Percentiles rank a stretch among this genome's conserved stretches.
Evolutionary conservation across 2,329 filamentous ascomycete species (phyloP).

Genomic region (Gremmenia infestans): DNA sequence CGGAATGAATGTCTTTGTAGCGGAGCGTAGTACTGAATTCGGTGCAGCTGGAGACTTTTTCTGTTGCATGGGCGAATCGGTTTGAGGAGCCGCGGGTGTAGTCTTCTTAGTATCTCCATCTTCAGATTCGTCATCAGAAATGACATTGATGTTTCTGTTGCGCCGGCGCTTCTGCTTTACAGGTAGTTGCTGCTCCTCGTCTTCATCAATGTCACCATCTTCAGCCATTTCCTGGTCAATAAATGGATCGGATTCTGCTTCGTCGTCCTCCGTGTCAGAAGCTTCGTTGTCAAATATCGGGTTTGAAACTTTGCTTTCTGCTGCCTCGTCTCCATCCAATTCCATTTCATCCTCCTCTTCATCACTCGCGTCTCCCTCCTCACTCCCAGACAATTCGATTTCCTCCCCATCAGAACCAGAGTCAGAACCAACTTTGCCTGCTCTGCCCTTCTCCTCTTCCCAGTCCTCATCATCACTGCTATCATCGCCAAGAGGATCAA

Average conservation of each 20-base stretch:
- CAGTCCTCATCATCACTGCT: slow-evolving; percentile 54
- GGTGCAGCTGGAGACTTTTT: slow-evolving; percentile 47
- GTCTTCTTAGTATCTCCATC: slow-evolving; percentile 32
- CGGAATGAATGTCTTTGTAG: slow-evolving; percentile 65
- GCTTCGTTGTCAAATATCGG: slow-evolving; percentile 30
- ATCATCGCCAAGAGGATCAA: slow-evolving; percentile 42
- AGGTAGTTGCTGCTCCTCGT: slow-evolving; percentile 25
- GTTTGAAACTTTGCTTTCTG: slow-evolving; percentile 28
- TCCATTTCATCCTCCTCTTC: slow-evolving; percentile 20
- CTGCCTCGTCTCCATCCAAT: slow-evolving; percentile 41
- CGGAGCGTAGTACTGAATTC: slow-evolving; percentile 62
- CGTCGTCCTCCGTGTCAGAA: slow-evolving; percentile 37
- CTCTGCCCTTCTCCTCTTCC: slow-evolving; percentile 40
- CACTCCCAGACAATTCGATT: slow-evolving; percentile 30
- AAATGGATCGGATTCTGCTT: slow-evolving; percentile 22
- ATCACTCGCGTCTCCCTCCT: slow-evolving; percentile 37
- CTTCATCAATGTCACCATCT: slow-evolving; percentile 22
- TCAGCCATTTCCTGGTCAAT: slow-evolving; percentile 30
- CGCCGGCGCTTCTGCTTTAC: slow-evolving; percentile 14
- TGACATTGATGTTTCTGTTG: slow-evolving; percentile 25
- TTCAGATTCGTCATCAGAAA: slow-evolving; percentile 41
- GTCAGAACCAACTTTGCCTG: slow-evolving; percentile 38
- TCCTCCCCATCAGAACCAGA: slow-evolving; percentile 34
- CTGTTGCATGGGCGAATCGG: slow-evolving; percentile 29
- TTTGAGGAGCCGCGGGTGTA: slow-evolving; percentile 16